A percentile compares a stretch with the other conserved stretches of the same genome.
phyloP scores from a whole-genome alignment of 768 basidiomycete genomes.

The Dioszegia aurantiaca region DNA sequence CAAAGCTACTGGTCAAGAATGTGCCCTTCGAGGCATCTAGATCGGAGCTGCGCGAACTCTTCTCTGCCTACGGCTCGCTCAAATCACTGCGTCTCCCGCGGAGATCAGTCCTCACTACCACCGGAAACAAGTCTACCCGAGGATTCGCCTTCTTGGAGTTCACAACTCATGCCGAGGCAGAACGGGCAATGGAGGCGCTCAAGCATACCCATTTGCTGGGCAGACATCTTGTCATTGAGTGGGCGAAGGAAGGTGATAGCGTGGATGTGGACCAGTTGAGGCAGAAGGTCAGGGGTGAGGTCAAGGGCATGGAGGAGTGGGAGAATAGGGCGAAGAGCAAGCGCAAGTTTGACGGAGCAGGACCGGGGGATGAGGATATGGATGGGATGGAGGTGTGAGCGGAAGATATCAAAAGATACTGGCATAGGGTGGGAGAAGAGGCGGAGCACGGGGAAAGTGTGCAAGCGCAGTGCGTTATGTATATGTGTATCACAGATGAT shows the following conservation, averaged over 20 bases:
- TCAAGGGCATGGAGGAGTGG: constrained; percentile 48
- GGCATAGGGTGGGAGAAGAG: no score
- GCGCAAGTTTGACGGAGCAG: constrained; percentile 45
- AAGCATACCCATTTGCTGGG: constrained; percentile 94
- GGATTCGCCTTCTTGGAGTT: constrained; percentile 98
- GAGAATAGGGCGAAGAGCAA: constrained; percentile 33
- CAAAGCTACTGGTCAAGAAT: constrained; percentile 98
- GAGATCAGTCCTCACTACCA: constrained; percentile 73
- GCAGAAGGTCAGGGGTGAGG: constrained; percentile 72
- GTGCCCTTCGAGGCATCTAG: constrained; percentile 93
- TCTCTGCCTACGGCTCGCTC: constrained; percentile 79
- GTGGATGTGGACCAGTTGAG: constrained; percentile 72
- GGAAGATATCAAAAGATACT: no score
- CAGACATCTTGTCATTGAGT: constrained; percentile 88
- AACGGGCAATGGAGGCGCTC: constrained; percentile 78
- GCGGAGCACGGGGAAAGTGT: no score
- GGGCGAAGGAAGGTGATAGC: constrained; percentile 68
- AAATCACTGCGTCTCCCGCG: constrained; percentile 91
- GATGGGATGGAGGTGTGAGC: constrained; percentile 34
- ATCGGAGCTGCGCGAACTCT: constrained; percentile 84
- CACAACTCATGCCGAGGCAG: constrained; percentile 80
- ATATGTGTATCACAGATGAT: no score
- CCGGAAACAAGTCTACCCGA: constrained; percentile 54
- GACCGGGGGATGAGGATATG: constrained; percentile 24
- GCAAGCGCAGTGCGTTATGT: no score